Conservation (phyloP, 2,329 filamentous ascomycete genomes). For the Fusarium odoratissimum region DNA sequence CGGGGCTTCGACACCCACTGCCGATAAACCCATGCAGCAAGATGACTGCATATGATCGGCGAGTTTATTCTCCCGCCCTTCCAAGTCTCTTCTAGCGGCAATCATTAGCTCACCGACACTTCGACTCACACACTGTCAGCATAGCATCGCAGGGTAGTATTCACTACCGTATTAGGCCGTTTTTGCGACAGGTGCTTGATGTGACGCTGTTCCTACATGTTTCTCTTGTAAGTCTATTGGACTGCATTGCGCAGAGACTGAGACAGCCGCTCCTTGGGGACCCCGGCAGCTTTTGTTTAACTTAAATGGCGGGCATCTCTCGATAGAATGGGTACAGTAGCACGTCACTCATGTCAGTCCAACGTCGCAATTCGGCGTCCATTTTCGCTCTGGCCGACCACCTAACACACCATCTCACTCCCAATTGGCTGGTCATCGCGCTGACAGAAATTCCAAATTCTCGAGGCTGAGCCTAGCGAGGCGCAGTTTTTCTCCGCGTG, state of each 20-base stretch:
- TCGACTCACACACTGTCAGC: not conserved
- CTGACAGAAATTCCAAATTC: constrained; percentile 19
- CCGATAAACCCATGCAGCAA: not conserved
- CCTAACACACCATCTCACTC: too few species aligned
- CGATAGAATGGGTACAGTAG: not conserved
- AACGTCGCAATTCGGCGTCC: not conserved
- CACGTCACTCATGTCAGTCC: not conserved
- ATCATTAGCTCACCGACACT: not conserved
- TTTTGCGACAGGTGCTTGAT: not conserved
- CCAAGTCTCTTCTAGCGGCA: not conserved
- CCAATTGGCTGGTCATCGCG: not conserved
- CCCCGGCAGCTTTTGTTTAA: too few species aligned
- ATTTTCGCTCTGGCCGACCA: not conserved
- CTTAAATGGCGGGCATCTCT: not conserved
- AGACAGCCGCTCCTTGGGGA: too few species aligned
- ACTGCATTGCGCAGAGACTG: not conserved
- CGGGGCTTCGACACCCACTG: not conserved
- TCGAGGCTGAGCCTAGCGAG: constrained; percentile 13
- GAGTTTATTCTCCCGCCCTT: not conserved
- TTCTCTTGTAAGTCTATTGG: not conserved
- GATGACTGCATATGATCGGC: not conserved
- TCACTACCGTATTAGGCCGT: not conserved
- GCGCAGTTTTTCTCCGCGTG: constrained; percentile 12
- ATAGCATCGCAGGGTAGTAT: not conserved
- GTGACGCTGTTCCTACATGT: not conserved